phyloP scores from a whole-genome alignment of 1,284 basidiomycete genomes.

The Cutaneotrichosporon sp. region DNA sequence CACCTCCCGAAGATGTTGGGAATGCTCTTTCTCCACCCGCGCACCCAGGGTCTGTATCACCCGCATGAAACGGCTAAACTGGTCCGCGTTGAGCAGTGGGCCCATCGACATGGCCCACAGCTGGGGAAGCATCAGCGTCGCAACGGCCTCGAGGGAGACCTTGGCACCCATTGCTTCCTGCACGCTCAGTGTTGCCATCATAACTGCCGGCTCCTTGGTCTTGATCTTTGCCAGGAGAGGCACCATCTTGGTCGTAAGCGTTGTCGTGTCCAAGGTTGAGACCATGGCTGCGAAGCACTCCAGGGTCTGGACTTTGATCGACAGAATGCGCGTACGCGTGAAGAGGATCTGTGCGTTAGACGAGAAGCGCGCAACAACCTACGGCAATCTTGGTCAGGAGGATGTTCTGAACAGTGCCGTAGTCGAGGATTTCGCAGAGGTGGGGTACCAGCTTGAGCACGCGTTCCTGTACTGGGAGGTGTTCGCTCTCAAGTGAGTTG shows the following conservation, averaged over 20 bases:
- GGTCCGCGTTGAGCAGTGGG: constrained; percentile 80
- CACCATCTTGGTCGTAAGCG: constrained; percentile 89
- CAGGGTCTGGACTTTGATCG: constrained; percentile 84
- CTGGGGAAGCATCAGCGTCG: constrained; percentile 86
- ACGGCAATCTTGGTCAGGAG: constrained; percentile 84
- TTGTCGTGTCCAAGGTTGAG: constrained; percentile 83
- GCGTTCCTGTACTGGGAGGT: constrained; percentile 82
- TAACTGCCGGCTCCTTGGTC: constrained; percentile 89
- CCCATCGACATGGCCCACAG: constrained; percentile 96
- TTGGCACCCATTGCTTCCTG: constrained; percentile 96
- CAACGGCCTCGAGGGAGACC: constrained; percentile 89
- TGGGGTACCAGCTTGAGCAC: constrained; percentile 79
- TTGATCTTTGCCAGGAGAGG: constrained; percentile 90
- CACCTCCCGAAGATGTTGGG: constrained; percentile 46
- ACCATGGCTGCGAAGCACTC: constrained; percentile 88
- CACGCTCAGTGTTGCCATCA: constrained; percentile 88
- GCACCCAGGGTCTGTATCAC: constrained; percentile 47
- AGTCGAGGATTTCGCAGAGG: constrained; percentile 88
- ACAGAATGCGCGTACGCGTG: constrained; percentile 76
- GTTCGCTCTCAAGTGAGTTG: constrained; percentile 88
- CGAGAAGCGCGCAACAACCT: too few relatives aligned
- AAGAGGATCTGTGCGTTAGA: constrained; percentile 65
- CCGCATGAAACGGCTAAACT: constrained; percentile 85
- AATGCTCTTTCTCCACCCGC: constrained; percentile 48
- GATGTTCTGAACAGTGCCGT: constrained; percentile 79